Evolutionary conservation across 139 green algal genomes (phyloP), one percentile per base, ranked within the genome.

Genomic region (Dunaliella primolecta): DNA sequence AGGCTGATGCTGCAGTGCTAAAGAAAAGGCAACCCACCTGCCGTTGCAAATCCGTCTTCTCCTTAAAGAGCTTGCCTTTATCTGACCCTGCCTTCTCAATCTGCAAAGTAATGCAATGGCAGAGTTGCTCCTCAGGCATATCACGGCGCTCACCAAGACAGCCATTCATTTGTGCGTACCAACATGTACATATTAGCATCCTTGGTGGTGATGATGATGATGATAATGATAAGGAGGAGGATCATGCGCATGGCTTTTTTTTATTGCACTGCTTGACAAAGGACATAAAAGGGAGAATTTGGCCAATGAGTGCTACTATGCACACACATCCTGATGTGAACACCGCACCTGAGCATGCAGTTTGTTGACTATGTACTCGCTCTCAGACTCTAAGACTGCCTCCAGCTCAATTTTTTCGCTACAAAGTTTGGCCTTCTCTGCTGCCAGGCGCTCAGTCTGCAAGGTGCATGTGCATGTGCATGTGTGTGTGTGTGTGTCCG

Each of bases 361-460:
- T n/a, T 93, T 94, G 90, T 96, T 95, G 31, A 94, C 90, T n/a
- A 96, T 94, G 82, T 93, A 93, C 88, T 96, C 93, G 83, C 95
- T 87, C 90, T 94, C 91, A 2, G 82, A 85, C 84, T 94, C 91
- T 34, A 94, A 84, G 29, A 85, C 36, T 84, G 92, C 94, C 78
- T 96, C 93, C 77, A 96, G 72, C 33, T 92, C 89, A 55, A 96
- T 90, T 82, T 93, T 93, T 83, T 96, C 92, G 75, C 91, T 88
- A 82, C 89, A 90, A 37, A 95, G 83, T 84, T 93, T 85, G 2
- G 33, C 85, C 64, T 91, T 91, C 77, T 89, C 83, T 38, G 30
- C 33, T 1, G 35, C 76, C 33, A 88, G 32, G 38, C 85, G 75
- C 15, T 88, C 81, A 75, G 75, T 64, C 81, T 88, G 81, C 36